A percentile compares a stretch with the other conserved stretches of the same genome.
These are phyloP conservation scores for Nakazawaea ambrosiae DNA, from an alignment of 805 yeast genomes.

Conservation along the genomic window DNA sequence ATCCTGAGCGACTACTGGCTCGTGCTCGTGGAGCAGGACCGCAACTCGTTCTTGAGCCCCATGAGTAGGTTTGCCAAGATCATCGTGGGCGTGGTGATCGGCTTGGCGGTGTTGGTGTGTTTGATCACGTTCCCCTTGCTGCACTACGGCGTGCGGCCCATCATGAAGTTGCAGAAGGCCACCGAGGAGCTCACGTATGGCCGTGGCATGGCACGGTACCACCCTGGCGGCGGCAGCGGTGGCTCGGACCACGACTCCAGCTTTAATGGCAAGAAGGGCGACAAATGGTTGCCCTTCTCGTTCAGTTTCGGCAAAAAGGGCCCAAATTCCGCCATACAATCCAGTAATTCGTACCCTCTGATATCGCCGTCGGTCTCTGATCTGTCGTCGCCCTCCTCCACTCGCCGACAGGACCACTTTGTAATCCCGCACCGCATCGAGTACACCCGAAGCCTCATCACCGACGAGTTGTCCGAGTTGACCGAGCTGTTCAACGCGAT, in stretches of 20 bases:
- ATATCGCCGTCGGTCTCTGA: slow-evolving; percentile 1
- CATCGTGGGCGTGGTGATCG: slow-evolving; percentile 72
- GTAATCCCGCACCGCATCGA: slow-evolving; percentile 27
- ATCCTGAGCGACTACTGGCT: slow-evolving; percentile 53
- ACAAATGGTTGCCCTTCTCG: too few species aligned
- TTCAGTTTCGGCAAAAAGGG: too few species aligned
- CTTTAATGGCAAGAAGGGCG: too few species aligned
- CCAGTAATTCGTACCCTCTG: too few species aligned
- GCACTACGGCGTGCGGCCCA: slow-evolving; percentile 79
- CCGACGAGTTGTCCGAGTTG: slow-evolving; percentile 83
- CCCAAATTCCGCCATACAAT: too few species aligned
- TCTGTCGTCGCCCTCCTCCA: not conserved
- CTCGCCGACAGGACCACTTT: slow-evolving; percentile 24
- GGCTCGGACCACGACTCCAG: too few species aligned
- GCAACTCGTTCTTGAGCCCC: slow-evolving; percentile 54
- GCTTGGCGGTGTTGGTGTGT: slow-evolving; percentile 68
- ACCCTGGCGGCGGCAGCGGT: too few species aligned
- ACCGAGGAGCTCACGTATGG: slow-evolving; percentile 62
- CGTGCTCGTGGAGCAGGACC: slow-evolving; percentile 63
- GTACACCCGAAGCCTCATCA: slow-evolving; percentile 37
- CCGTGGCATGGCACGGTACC: slow-evolving; percentile 18
- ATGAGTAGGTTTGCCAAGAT: slow-evolving; percentile 53
- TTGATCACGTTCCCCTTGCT: slow-evolving; percentile 77
- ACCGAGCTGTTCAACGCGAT: slow-evolving; percentile 86
- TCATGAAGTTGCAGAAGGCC: slow-evolving; percentile 70